Conservation (phyloP, 495 filamentous ascomycete species). For the Penicillium daleae region DNA sequence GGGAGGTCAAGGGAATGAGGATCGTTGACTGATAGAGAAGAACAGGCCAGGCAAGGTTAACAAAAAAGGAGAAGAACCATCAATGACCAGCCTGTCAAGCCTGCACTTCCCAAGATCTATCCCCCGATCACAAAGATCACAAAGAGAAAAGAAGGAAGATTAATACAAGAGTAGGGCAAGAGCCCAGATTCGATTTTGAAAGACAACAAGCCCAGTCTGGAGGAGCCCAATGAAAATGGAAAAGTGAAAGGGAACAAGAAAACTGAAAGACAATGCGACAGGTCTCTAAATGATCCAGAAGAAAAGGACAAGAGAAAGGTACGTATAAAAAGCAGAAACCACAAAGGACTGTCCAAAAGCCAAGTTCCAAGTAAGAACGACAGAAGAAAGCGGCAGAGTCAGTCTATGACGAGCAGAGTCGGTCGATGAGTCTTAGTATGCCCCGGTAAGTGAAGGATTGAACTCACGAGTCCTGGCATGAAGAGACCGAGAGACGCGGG, state of each 20-base stretch:
- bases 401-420: slow-evolving; percentile 25
- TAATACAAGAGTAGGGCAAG: slow-evolving; percentile 27
- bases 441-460: neutral
- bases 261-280: slow-evolving; percentile 16
- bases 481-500: neutral
- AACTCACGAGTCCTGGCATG: neutral
- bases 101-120: neutral
- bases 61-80: neutral
- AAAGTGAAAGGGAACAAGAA: slow-evolving; percentile 4
- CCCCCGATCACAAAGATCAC: slow-evolving; percentile 14
- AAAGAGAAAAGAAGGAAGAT: slow-evolving; percentile 24
- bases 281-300: slow-evolving; percentile 26
- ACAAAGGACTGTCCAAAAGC: neutral
- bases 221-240: slow-evolving; percentile 2
- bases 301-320: neutral
- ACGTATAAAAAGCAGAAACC: slow-evolving; percentile 6
- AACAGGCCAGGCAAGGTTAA: neutral
- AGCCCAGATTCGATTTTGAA: neutral
- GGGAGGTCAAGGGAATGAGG: neutral
- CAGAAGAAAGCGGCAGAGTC: slow-evolving; percentile 6
- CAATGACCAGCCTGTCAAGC: neutral
- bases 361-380: neutral
- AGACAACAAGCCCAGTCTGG: slow-evolving; percentile 6
- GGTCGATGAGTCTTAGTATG: slow-evolving; percentile 10
- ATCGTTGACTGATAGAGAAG: slow-evolving; percentile 27